Conservation (phyloP, 352 stramenopile species). For the Globisporangium orthogonon region DNA sequence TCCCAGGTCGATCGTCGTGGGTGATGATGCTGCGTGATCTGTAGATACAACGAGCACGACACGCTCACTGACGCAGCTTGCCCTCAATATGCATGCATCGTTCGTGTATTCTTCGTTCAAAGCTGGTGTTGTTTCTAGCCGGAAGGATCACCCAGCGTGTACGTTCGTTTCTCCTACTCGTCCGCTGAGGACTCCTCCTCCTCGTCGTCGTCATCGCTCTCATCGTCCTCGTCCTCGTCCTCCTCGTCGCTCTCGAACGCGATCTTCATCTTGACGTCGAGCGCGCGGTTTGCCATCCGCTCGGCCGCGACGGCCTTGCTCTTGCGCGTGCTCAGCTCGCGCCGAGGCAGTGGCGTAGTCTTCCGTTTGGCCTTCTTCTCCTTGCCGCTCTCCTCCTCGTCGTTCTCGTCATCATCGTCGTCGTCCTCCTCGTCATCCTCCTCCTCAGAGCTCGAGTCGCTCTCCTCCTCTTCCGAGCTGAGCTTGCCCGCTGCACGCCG, state of each 20-base stretch:
- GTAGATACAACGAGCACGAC: too few species aligned
- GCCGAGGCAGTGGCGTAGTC: constrained; percentile 10
- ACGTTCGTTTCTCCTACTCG: not conserved
- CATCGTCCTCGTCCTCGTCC: constrained; percentile 27
- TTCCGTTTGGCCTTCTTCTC: constrained; percentile 8
- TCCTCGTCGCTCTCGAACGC: constrained; percentile 36
- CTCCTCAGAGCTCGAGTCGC: constrained; percentile 20
- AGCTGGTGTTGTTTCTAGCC: too few species aligned
- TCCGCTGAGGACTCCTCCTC: not conserved
- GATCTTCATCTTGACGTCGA: constrained; percentile 50
- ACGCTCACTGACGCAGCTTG: too few species aligned
- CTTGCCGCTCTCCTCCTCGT: constrained; percentile 5
- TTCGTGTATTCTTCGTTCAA: too few species aligned
- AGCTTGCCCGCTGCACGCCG: constrained; percentile 12
- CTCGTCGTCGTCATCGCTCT: constrained; percentile 5
- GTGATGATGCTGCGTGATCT: too few species aligned
- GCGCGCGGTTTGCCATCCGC: constrained; percentile 53
- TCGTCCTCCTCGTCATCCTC: constrained; percentile 16
- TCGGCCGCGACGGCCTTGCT: constrained; percentile 52
- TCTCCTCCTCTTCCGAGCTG: constrained; percentile 20
- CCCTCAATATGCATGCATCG: too few species aligned
- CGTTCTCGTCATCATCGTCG: constrained; percentile 4
- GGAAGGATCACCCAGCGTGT: too few species aligned
- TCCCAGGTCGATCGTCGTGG: too few species aligned
- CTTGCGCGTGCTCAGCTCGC: constrained; percentile 38